Conservation (phyloP, 2,329 filamentous ascomycete genomes). For the Talaromyces rugulosus region DNA sequence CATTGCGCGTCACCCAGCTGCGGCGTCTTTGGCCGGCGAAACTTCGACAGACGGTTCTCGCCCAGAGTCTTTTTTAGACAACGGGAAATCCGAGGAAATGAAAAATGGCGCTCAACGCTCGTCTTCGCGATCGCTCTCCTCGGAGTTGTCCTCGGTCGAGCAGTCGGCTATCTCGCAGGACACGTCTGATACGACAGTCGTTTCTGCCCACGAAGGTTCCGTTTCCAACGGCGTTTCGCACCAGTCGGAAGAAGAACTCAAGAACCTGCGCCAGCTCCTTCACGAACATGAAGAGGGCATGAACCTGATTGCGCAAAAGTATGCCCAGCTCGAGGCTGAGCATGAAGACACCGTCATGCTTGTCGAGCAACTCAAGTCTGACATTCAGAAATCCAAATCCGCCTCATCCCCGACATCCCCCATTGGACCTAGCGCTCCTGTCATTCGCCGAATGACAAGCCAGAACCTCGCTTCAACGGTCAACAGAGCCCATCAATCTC, state of each 20-base stretch:
- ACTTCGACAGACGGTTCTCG: conserved; percentile 44
- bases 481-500: conserved; percentile 86
- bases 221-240: conserved; percentile 27
- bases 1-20: conserved; percentile 63
- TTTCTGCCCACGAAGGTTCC: conserved; percentile 19
- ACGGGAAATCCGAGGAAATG: conserved; percentile 65
- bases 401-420: conserved; percentile 51
- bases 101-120: conserved; percentile 66
- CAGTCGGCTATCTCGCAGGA: conserved; percentile 66
- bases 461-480: conserved; percentile 75
- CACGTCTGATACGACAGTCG: conserved; percentile 56
- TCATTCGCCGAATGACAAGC: conserved; percentile 89
- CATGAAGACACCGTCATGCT: conserved; percentile 79
- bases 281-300: conserved; percentile 74
- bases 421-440: conserved; percentile 47
- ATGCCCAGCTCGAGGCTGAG: conserved; percentile 75
- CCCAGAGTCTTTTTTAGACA: conserved; percentile 80
- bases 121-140: conserved; percentile 87
- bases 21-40: conserved; percentile 38
- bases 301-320: conserved; percentile 68
- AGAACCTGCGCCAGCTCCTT: conserved; percentile 65
- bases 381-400: conserved; percentile 73
- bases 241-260: conserved; percentile 60
- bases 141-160: conserved; percentile 85
- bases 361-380: conserved; percentile 85